A percentile compares a stretch with the other conserved stretches of the same genome.
Evolutionary conservation across 2,329 filamentous ascomycete genomes (phyloP).

Genomic region (Penicillium hesseltinei): DNA sequence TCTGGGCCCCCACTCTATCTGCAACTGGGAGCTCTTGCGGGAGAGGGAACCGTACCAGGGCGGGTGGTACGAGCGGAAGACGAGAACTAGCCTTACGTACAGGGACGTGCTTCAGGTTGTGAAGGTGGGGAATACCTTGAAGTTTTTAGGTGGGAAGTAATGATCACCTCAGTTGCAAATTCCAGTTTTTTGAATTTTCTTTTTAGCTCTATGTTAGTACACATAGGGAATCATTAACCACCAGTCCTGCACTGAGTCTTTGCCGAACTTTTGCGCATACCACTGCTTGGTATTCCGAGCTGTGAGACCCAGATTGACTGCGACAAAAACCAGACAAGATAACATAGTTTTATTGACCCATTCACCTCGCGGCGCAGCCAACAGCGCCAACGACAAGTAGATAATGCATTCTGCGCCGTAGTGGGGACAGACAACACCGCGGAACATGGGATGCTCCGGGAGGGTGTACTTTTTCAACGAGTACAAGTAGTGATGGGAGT

Average conservation of each 20-base stretch:
- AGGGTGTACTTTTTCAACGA: constrained; percentile 78
- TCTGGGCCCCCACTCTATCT: constrained; percentile 53
- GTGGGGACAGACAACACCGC: constrained; percentile 75
- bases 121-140: constrained; percentile 67
- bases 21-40: constrained; percentile 58
- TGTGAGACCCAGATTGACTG: constrained; percentile 76
- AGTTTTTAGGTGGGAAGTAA: constrained; percentile 44
- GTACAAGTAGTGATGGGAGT: constrained; percentile 68
- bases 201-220: constrained; percentile 27
- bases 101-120: constrained; percentile 83
- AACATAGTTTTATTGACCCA: constrained; percentile 71
- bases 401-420: constrained; percentile 86
- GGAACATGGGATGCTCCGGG: constrained; percentile 71
- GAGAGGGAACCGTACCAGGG: constrained; percentile 37
- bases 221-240: constrained; percentile 72
- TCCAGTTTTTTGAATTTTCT: background rate
- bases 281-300: constrained; percentile 74
- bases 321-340: constrained; percentile 69
- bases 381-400: constrained; percentile 73
- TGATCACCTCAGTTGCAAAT: background rate
- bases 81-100: constrained; percentile 63
- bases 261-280: constrained; percentile 75
- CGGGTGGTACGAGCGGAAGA: constrained; percentile 50
- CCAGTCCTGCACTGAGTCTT: constrained; percentile 58
- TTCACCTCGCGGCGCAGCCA: constrained; percentile 67